Evolutionary conservation across 2,329 filamentous ascomycete species (phyloP).

Genomic region (Verticillium alfalfae): DNA sequence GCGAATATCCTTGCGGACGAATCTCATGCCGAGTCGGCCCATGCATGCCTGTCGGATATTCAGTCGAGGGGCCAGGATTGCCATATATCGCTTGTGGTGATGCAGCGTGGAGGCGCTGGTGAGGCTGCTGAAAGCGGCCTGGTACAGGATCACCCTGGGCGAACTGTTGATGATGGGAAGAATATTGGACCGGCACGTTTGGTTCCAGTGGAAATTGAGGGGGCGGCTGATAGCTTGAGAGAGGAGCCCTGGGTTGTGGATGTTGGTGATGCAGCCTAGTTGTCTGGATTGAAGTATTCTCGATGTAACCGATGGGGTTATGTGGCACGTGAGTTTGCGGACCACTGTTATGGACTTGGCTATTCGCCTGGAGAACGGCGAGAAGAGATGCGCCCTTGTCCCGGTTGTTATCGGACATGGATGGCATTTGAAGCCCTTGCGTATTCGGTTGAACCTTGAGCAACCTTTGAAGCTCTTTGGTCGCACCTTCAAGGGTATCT

Average conservation of each 20-base stretch:
- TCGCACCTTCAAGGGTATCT: constrained; percentile 45
- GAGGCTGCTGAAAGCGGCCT: constrained; percentile 9
- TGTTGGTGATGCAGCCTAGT: constrained; percentile 51
- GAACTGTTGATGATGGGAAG: not conserved
- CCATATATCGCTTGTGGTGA: constrained; percentile 48
- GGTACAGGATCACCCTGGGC: not conserved
- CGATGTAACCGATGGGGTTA: constrained; percentile 50
- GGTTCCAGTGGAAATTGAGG: constrained; percentile 17
- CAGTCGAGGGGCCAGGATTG: not conserved
- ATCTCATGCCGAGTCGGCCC: not conserved
- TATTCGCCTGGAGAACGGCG: constrained; percentile 42
- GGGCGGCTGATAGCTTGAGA: constrained; percentile 18
- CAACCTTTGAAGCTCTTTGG: constrained; percentile 46
- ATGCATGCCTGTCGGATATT: not conserved
- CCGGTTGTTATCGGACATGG: constrained; percentile 16
- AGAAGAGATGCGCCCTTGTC: constrained; percentile 48
- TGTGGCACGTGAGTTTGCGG: constrained; percentile 28
- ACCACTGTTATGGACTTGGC: constrained; percentile 10
- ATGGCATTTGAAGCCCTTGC: constrained; percentile 35
- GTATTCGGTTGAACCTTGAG: constrained; percentile 50
- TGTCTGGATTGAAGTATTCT: constrained; percentile 44
- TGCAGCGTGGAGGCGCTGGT: constrained; percentile 40
- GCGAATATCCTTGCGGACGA: not conserved
- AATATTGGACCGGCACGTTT: not conserved
- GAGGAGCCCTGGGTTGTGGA: constrained; percentile 4